Conservation (phyloP, 2,329 filamentous ascomycete genomes). For the Aspergillus cejpii region DNA sequence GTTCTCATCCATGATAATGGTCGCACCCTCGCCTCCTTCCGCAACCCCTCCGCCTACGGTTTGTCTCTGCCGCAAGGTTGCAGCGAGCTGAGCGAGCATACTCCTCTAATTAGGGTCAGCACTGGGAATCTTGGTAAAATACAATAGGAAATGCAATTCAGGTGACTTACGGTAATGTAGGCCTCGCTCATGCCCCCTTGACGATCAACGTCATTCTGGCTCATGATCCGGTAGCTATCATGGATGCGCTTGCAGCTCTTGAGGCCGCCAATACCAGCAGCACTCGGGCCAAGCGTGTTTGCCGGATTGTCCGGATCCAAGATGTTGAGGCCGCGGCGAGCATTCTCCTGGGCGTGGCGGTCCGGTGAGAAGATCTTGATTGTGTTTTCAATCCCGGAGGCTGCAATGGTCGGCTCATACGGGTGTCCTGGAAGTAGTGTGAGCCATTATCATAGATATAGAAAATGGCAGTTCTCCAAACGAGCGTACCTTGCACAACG, state of each 20-base stretch:
- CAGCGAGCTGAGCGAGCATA: slow-evolving; percentile 43
- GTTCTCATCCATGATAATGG: slow-evolving; percentile 41
- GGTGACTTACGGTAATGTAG: slow-evolving; percentile 47
- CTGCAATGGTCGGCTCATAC: slow-evolving; percentile 60
- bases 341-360: slow-evolving; percentile 50
- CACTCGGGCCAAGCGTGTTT: slow-evolving; percentile 29
- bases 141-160: background rate
- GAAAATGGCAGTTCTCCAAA: background rate
- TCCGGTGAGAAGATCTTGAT: slow-evolving; percentile 64
- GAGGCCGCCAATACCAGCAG: slow-evolving; percentile 41
- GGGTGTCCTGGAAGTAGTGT: slow-evolving; percentile 48
- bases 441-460: slow-evolving; percentile 4
- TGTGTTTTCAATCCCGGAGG: slow-evolving; percentile 61
- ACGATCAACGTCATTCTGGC: slow-evolving; percentile 55
- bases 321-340: slow-evolving; percentile 53
- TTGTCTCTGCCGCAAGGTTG: slow-evolving; percentile 37
- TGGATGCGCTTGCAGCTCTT: slow-evolving; percentile 54
- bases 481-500: slow-evolving; percentile 52
- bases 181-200: slow-evolving; percentile 53
- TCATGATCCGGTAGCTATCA: slow-evolving; percentile 55
- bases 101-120: slow-evolving; percentile 36
- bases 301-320: slow-evolving; percentile 41
- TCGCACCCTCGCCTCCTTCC: slow-evolving; percentile 26
- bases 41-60: slow-evolving; percentile 23
- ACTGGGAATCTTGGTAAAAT: background rate